Evolutionary conservation across 73 alveolate species (phyloP).

Genomic region (Paramecium tetraurelia): DNA sequence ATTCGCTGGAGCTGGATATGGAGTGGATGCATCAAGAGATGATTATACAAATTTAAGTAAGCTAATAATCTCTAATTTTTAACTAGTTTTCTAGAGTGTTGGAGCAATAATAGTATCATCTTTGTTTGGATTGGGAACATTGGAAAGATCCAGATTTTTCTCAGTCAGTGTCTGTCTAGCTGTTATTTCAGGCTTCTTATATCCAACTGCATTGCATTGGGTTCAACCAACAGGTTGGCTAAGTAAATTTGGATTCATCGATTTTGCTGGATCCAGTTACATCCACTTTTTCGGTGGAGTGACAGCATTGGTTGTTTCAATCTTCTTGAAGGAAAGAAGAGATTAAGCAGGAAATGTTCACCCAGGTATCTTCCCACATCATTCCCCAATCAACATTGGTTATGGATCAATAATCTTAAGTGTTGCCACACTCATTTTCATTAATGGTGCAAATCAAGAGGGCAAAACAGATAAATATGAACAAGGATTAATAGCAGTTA

Average conservation of each 20-base stretch:
- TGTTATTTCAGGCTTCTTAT: conserved; percentile 62
- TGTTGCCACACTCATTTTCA: neutral
- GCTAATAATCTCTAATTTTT: conserved; percentile 19
- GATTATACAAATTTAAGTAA: conserved; percentile 27
- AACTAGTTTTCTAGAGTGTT: conserved; percentile 49
- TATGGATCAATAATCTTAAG: neutral
- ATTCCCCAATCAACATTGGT: conserved; percentile 24
- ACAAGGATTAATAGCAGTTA: neutral
- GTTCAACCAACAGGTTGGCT: conserved; percentile 70
- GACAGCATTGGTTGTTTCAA: conserved; percentile 66
- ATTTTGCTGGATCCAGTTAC: conserved; percentile 70
- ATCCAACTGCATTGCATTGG: conserved; percentile 67
- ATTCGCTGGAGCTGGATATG: conserved; percentile 54
- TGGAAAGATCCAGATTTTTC: conserved; percentile 64
- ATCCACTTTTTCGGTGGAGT: conserved; percentile 72
- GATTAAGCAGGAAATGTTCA: conserved; percentile 65
- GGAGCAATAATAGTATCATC: conserved; percentile 62
- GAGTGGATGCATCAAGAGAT: neutral
- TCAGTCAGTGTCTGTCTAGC: conserved; percentile 60
- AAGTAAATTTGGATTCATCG: conserved; percentile 52
- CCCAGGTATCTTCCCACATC: conserved; percentile 55
- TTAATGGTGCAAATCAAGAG: neutral
- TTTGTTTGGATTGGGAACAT: conserved; percentile 65
- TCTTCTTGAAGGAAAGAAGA: conserved; percentile 43
- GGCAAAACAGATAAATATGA: neutral